These are phyloP conservation scores for Prunella vulgaris DNA, from an alignment of 257 asterid genomes.

Conservation along the genomic window DNA sequence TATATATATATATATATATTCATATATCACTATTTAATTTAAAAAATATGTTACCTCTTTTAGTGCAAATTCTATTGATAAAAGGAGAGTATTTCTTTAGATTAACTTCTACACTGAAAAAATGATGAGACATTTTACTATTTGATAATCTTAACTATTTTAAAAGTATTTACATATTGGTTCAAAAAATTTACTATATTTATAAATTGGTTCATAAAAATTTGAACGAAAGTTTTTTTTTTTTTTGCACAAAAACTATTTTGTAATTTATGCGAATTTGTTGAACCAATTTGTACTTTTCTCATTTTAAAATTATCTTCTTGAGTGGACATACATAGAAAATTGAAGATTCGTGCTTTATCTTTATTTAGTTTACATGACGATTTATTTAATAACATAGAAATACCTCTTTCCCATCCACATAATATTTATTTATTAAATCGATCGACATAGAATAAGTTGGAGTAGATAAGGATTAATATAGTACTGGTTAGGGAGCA, in stretches of 20 bases:
- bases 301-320: neutral
- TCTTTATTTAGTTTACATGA: neutral
- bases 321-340: neutral
- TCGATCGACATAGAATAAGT: neutral
- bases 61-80: too few relatives aligned
- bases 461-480: slow-evolving; percentile 13
- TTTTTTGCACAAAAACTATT: too few relatives aligned
- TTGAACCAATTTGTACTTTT: too few relatives aligned
- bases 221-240: too few relatives aligned
- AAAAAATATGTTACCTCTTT: too few relatives aligned
- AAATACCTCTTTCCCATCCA: neutral
- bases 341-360: neutral
- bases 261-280: too few relatives aligned
- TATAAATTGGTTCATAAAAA: too few relatives aligned
- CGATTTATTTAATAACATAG: neutral
- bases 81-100: too few relatives aligned
- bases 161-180: too few relatives aligned
- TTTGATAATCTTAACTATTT: neutral
- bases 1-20: too few relatives aligned
- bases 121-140: neutral
- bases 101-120: neutral
- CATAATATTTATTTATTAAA: neutral
- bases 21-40: too few relatives aligned
- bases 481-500: neutral
- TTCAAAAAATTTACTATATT: too few relatives aligned